Evolutionary conservation across 23 red algal species (phyloP).

Genomic region (Agarophyton chilense): DNA sequence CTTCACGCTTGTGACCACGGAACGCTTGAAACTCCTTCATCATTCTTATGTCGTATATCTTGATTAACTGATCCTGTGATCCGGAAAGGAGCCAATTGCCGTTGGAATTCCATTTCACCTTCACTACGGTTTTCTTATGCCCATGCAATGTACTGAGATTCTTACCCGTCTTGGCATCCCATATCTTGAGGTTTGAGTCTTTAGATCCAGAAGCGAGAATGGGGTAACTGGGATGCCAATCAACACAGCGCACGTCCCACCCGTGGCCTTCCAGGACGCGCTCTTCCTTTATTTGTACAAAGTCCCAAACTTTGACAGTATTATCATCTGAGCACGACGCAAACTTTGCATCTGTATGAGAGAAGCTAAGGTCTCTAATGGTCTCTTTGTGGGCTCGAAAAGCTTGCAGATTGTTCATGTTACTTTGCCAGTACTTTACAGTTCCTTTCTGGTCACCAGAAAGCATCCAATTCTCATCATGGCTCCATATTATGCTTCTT

Average conservation of each 20-base stretch:
- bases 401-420: slow-evolving; percentile 99
- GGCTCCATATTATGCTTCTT: slow-evolving; percentile 91
- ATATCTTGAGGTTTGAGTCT: slow-evolving; percentile 95
- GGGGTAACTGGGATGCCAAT: slow-evolving; percentile 94
- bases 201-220: slow-evolving; percentile 96
- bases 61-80: slow-evolving; percentile 92
- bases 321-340: slow-evolving; percentile 97
- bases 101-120: slow-evolving; percentile 96
- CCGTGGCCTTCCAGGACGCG: slow-evolving; percentile 92
- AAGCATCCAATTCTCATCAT: slow-evolving; percentile 96
- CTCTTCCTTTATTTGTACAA: slow-evolving; percentile 76
- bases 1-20: slow-evolving; percentile 94
- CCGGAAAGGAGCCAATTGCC: slow-evolving; percentile 94
- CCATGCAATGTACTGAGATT: slow-evolving; percentile 97
- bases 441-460: slow-evolving; percentile 91
- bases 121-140: slow-evolving; percentile 97
- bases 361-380: slow-evolving; percentile 92
- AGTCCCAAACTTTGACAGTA: slow-evolving; percentile 96
- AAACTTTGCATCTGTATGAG: slow-evolving; percentile 89
- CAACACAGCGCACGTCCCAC: slow-evolving; percentile 98
- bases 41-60: slow-evolving; percentile 98
- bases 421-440: slow-evolving; percentile 98
- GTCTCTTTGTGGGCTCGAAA: slow-evolving; percentile 93
- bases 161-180: slow-evolving; percentile 94
- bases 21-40: slow-evolving; percentile 94